Conservation (phyloP, 495 filamentous ascomycete species). For the Friedmanniomyces simplex region DNA sequence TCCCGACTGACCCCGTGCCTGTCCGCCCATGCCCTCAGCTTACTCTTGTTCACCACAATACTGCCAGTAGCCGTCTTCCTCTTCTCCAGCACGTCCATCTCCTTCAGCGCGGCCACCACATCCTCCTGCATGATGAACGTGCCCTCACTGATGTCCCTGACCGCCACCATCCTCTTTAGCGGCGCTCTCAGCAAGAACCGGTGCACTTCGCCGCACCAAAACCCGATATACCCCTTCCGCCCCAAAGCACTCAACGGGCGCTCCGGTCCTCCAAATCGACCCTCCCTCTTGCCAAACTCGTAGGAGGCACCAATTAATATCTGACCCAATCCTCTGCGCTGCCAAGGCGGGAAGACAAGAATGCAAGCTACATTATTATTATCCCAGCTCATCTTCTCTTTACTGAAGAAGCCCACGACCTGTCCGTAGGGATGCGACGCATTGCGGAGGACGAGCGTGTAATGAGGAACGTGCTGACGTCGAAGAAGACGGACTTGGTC, state of each 20-base stretch:
- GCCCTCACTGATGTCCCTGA: constrained; percentile 46
- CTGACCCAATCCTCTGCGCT: constrained; percentile 76
- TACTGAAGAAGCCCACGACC: constrained; percentile 92
- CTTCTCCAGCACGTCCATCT: constrained; percentile 60
- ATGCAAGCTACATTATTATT: constrained; percentile 98
- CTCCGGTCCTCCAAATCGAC: constrained; percentile 81
- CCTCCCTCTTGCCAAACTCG: constrained; percentile 77
- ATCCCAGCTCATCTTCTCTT: constrained; percentile 98
- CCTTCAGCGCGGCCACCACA: constrained; percentile 61
- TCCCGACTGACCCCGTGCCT: constrained; percentile 38
- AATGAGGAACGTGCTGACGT: constrained; percentile 88
- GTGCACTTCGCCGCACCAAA: constrained; percentile 73
- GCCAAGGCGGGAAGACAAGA: constrained; percentile 90
- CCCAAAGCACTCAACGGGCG: constrained; percentile 82
- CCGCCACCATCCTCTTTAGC: constrained; percentile 39
- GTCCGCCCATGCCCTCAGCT: constrained; percentile 44
- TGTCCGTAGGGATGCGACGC: constrained; percentile 24
- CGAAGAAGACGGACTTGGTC: constrained; percentile 97
- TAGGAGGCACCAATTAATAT: constrained; percentile 90
- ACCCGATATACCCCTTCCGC: constrained; percentile 64
- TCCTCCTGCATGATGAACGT: constrained; percentile 79
- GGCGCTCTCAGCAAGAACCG: constrained; percentile 44
- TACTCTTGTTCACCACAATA: constrained; percentile 44
- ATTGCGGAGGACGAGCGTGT: constrained; percentile 58
- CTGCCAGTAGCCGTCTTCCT: constrained; percentile 33